A percentile compares a stretch with the other conserved stretches of the same genome.
These are phyloP conservation scores for Amauroascus verrucosus DNA, from an alignment of 2,329 filamentous ascomycete genomes.

Conservation along the genomic window DNA sequence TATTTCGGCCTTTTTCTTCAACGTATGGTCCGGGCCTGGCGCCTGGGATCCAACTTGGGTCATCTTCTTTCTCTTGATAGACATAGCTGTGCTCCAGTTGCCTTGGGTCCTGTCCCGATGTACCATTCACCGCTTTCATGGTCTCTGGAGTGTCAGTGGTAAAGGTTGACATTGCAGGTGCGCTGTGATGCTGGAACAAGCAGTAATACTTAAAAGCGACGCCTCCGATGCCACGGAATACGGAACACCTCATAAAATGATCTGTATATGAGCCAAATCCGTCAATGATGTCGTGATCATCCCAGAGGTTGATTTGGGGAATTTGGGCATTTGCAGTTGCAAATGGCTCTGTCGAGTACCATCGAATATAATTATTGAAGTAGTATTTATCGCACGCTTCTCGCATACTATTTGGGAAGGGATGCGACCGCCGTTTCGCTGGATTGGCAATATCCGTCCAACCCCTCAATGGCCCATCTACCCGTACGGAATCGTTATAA, in stretches of 20 bases:
- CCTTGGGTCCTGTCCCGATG: constrained; percentile 50
- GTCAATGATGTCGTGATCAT: constrained; percentile 57
- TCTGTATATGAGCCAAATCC: constrained; percentile 57
- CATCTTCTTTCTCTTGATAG: constrained; percentile 45
- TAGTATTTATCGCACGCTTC: constrained; percentile 52
- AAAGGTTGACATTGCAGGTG: constrained; percentile 75
- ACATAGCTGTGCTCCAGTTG: constrained; percentile 71
- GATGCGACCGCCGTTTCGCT: constrained; percentile 48
- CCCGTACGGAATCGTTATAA: constrained; percentile 68
- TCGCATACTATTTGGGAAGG: constrained; percentile 56
- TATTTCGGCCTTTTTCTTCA: constrained; percentile 49
- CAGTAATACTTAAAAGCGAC: constrained; percentile 52
- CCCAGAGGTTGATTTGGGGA: constrained; percentile 56
- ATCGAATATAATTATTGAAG: constrained; percentile 50
- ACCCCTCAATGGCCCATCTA: constrained; percentile 63
- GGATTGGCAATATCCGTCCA: constrained; percentile 55
- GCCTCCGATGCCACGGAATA: constrained; percentile 56
- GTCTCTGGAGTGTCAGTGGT: constrained; percentile 60
- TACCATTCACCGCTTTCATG: constrained; percentile 41
- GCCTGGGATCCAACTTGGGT: constrained; percentile 70
- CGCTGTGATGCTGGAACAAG: constrained; percentile 64
- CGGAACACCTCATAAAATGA: constrained; percentile 55
- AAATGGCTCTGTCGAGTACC: constrained; percentile 61
- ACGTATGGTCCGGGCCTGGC: constrained; percentile 59
- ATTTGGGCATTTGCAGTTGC: constrained; percentile 52